Base-by-base conservation (phyloP, 768 basidiomycete species). In the Auricularia sp. region DNA sequence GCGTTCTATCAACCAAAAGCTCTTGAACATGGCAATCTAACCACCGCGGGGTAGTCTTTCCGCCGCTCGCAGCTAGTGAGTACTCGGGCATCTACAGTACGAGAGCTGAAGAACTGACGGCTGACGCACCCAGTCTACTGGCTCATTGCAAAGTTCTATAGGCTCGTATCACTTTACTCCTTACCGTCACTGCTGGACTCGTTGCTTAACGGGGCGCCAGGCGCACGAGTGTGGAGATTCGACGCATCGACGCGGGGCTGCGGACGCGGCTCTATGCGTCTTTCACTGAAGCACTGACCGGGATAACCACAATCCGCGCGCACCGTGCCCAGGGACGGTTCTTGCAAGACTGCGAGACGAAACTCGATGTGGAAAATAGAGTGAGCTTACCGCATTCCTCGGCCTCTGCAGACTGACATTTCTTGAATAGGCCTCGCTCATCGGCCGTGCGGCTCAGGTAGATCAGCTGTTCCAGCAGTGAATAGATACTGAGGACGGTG, bases 281-380 rank as follows among this genome's bases (percentile, higher is more conserved):
- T 7, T 66, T 23, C 64, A 7, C 68, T 85, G 86, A 87, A 72
- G 81, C 82, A 0, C 71, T 87, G 67, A 87, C 86, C 11, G 86
- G 86, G 3, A 72, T 87, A 18, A 77, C 85, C 1, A 86, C 85
- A 3, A 83, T 87, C 51, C 76, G 85, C 33, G 85, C 84, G 0
- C 87, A 85, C 70, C 69, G 81, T 33, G 77, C 77, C 6, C 18
- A 51, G 47, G 70, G 72, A n/a, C 79, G 80, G 0, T 81, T 84
- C 60, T 72, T 85, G 44, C 68, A 69, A 16, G 77, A 78, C 47
- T 84, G 84, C 18, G 82, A 87, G 64, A 66, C 75, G 1, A 81
- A 83, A 2, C 71, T 85, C 29, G 83, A 86, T 70, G 70, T 78
- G 73, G 82, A 87, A 68, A 86, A 87, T 68, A 73, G 81, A 64